phyloP scores from a whole-genome alignment of 306 rosid species.

The Cucurbita ficifolia region DNA sequence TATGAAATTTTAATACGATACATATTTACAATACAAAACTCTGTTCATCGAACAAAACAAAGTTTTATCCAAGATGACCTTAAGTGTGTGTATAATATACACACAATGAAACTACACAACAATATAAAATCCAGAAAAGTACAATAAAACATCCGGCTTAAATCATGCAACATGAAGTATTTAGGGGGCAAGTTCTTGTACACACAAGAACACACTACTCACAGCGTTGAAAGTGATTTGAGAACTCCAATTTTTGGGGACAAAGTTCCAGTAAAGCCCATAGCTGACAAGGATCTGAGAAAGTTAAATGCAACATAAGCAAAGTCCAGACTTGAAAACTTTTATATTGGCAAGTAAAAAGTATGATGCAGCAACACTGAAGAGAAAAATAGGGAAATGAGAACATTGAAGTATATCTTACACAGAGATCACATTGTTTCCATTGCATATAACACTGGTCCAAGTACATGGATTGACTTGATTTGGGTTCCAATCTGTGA shows the following conservation, averaged over 20 bases:
- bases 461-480: constrained; percentile 97
- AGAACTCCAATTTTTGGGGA: constrained; percentile 61
- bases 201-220: constrained; percentile 23
- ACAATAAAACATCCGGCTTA: not conserved
- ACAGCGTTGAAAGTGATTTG: constrained; percentile 52
- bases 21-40: not conserved
- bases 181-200: constrained; percentile 1
- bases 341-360: constrained; percentile 3
- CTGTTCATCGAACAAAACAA: not conserved
- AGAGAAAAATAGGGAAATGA: not conserved
- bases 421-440: constrained; percentile 46
- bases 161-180: not conserved
- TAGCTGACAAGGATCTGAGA: constrained; percentile 67
- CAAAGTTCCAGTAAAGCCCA: constrained; percentile 75
- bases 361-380: constrained; percentile 1
- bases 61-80: not conserved
- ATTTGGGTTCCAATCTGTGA: constrained; percentile 70
- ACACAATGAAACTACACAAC: not conserved
- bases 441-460: constrained; percentile 60
- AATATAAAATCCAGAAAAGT: not conserved
- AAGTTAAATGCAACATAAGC: constrained; percentile 13
- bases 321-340: constrained; percentile 2
- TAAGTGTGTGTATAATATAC: not conserved
- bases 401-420: constrained; percentile 31
- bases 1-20: not conserved